A percentile compares a stretch with the other conserved stretches of the same genome.
These are phyloP conservation scores for Colletotrichum cordylinicola DNA, from an alignment of 2,329 filamentous ascomycete genomes.

Conservation along the genomic window DNA sequence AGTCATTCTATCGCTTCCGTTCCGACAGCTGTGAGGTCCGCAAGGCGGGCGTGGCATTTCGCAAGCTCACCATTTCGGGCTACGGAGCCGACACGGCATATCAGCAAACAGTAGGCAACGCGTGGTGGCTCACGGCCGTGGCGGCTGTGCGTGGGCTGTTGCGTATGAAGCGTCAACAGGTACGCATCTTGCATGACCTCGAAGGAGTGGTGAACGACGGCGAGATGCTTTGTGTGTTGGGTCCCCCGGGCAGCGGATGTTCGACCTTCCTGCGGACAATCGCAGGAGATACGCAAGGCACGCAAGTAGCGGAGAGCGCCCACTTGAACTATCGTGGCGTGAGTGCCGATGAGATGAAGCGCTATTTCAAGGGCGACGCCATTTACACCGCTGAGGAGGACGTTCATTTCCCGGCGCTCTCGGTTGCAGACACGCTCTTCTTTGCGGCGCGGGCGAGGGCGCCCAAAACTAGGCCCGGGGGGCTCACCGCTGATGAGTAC, in stretches of 20 bases:
- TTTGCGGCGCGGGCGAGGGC: constrained; percentile 63
- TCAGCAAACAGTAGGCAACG: constrained; percentile 10
- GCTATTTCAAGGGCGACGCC: constrained; percentile 57
- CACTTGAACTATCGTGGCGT: constrained; percentile 20
- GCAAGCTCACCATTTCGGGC: constrained; percentile 44
- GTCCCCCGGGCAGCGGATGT: constrained; percentile 62
- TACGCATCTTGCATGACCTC: constrained; percentile 55
- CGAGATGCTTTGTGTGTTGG: constrained; percentile 64
- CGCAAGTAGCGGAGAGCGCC: constrained; percentile 36
- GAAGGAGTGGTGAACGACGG: constrained; percentile 58
- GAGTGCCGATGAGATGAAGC: constrained; percentile 16
- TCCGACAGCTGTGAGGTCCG: constrained; percentile 31
- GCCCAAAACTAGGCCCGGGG: constrained; percentile 52
- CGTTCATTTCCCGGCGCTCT: constrained; percentile 64
- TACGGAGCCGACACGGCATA: constrained; percentile 11
- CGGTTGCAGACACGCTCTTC: constrained; percentile 66
- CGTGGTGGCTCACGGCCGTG: constrained; percentile 31
- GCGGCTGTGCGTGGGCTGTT: not conserved
- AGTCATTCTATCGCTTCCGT: constrained; percentile 27
- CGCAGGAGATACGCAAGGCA: constrained; percentile 67
- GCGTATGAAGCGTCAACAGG: constrained; percentile 26
- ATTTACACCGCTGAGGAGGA: constrained; percentile 73
- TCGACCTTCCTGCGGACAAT: constrained; percentile 73
- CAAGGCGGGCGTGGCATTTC: constrained; percentile 44
- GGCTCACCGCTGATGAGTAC: constrained; percentile 45